Base-by-base conservation (phyloP, 2,329 filamentous ascomycete genomes). In the Colletotrichum gloeosporioides region DNA sequence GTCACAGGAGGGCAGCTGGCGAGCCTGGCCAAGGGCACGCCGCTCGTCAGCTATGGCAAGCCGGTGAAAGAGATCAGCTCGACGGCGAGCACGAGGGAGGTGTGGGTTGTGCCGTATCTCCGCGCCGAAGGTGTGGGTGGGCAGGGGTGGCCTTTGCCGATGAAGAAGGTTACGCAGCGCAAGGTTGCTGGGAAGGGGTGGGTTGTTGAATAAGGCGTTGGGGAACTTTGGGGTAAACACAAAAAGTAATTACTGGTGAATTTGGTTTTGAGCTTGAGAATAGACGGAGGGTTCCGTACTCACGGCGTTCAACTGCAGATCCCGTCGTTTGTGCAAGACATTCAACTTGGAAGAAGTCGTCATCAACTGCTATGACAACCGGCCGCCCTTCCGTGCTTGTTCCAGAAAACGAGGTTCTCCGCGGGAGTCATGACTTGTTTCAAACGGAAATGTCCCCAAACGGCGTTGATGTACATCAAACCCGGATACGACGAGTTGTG, bases 21-120 rank as follows among this genome's bases (percentile, higher is more conserved):
- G 6, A 92, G 92, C 2, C 88, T 99, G 71, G 95, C 96, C 7
- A 94, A 95, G 82, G 95, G 95, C 0, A 99, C 97, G 15, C 95
- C 96, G 65, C 87, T 99, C 70, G 84, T 99, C 27, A 91, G 91
- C 49, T 96, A 96, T 79, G 95, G 95, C 5, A 99, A 99, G 87
- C 96, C 97, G 1, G 93, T 98, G 82, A 97, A 97, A 80, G 96
- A 97, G 87, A 91, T 95, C 16, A 82, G 86, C 66, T 84, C 85
- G 55, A 85, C 83, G 63, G 81, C 82, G 31, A 87, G 82, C 76
- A 86, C 86, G 77, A 90, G 96, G 65, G 94, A 97, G 84, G 96
- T 94, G 80, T 98, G 95, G 91, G 94, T 98, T 4, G 91, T 96
- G 78, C 93, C 96, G 64, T 94, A 93, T 79, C 83, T 99, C 78